Percentiles rank a stretch among this genome's conserved stretches.
Conservation (phyloP, 2,329 filamentous ascomycete genomes). For the Colletotrichum sp. region DNA sequence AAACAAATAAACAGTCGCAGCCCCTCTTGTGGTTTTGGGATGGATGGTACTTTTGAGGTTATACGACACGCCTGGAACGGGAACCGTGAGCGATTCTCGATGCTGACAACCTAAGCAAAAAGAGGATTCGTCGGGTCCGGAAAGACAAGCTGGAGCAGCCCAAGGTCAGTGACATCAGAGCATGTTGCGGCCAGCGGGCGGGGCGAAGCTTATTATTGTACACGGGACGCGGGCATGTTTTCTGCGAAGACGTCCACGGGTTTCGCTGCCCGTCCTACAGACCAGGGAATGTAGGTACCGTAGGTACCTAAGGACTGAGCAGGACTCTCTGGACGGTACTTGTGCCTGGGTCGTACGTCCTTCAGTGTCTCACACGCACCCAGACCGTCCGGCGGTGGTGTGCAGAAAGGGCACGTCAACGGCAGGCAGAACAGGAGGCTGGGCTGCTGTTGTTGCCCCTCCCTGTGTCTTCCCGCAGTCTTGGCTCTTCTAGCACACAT, state of each 20-base stretch:
- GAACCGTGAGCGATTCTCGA: background rate
- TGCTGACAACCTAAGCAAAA: background rate
- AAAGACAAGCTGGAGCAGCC: background rate
- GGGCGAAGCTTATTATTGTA: conserved; percentile 19
- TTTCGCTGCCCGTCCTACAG: background rate
- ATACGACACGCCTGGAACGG: background rate
- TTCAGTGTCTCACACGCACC: background rate
- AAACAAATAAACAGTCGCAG: background rate
- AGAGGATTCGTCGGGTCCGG: background rate
- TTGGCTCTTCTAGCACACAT: background rate
- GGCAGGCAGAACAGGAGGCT: background rate
- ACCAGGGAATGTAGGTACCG: background rate
- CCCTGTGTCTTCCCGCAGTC: background rate
- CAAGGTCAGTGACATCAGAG: conserved; percentile 19
- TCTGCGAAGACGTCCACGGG: background rate
- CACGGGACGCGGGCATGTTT: conserved; percentile 6
- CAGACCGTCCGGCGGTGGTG: background rate
- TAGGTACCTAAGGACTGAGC: background rate
- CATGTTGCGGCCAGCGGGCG: conserved; percentile 9
- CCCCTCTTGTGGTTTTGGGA: background rate
- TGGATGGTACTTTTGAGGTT: background rate
- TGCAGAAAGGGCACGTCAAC: background rate
- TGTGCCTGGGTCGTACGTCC: background rate
- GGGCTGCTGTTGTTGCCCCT: background rate
- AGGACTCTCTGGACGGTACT: background rate